These are phyloP conservation scores for Podosphaera xanthii DNA, from an alignment of 2,329 filamentous ascomycete genomes.

Conservation along the genomic window DNA sequence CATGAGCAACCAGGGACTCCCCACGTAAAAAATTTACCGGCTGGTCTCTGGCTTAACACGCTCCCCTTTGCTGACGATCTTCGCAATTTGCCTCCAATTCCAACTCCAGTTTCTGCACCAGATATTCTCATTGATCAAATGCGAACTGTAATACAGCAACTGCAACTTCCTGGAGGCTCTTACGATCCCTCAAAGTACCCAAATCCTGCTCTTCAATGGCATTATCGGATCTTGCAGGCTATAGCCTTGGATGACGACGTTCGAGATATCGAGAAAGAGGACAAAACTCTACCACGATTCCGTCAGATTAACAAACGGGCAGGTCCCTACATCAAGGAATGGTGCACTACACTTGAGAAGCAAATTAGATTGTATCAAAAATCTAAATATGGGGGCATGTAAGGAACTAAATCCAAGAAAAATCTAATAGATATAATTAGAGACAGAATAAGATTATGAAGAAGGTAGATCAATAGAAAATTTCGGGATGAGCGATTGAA, in stretches of 20 bases:
- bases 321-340: slow-evolving; percentile 55
- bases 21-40: slow-evolving; percentile 48
- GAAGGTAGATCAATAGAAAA: no score
- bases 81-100: slow-evolving; percentile 44
- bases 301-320: slow-evolving; percentile 67
- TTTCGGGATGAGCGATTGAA: no score
- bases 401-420: slow-evolving; percentile 20
- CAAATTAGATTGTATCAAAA: slow-evolving; percentile 11
- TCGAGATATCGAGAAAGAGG: slow-evolving; percentile 37
- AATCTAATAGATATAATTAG: slow-evolving; percentile 13
- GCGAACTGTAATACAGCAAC: slow-evolving; percentile 52
- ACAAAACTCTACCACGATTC: slow-evolving; percentile 66
- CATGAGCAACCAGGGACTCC: slow-evolving; percentile 39
- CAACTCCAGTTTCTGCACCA: slow-evolving; percentile 31
- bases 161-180: slow-evolving; percentile 58
- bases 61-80: slow-evolving; percentile 82
- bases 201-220: slow-evolving; percentile 86
- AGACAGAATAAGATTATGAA: no score
- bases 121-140: slow-evolving; percentile 59
- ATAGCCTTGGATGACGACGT: slow-evolving; percentile 81
- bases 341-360: slow-evolving; percentile 44
- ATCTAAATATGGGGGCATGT: slow-evolving; percentile 2
- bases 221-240: slow-evolving; percentile 82
- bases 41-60: slow-evolving; percentile 72
- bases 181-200: slow-evolving; percentile 79